Percentiles rank a stretch among this genome's conserved stretches.
Evolutionary conservation across 306 rosid species (phyloP).

Genomic region (Lithocarpus polystachyus): DNA sequence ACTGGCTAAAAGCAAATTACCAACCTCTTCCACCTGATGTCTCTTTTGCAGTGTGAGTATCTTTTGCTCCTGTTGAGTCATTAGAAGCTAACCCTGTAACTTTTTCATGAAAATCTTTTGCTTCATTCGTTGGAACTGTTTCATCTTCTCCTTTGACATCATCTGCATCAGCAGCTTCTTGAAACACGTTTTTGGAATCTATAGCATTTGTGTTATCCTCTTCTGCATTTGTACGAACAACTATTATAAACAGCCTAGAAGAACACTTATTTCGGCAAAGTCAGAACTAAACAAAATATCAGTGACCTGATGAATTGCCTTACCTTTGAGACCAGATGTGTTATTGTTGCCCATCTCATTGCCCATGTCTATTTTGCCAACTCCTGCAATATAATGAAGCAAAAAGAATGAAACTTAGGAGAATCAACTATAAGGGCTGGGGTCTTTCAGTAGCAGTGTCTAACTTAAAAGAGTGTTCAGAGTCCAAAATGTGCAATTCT

Average conservation of each 20-base stretch:
- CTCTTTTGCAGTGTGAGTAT: conserved; percentile 5
- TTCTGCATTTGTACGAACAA: conserved; percentile 40
- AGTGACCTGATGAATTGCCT: not conserved
- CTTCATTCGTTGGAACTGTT: conserved; percentile 26
- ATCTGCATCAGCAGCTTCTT: conserved; percentile 26
- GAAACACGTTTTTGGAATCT: conserved; percentile 21
- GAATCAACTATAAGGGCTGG: conserved; percentile 8
- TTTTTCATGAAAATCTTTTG: conserved; percentile 26
- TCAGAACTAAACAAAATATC: not conserved
- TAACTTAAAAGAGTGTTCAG: conserved; percentile 13
- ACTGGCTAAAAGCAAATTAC: not conserved
- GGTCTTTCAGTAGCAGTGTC: conserved; percentile 20
- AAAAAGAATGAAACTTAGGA: conserved; percentile 14
- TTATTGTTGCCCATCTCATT: conserved; percentile 87
- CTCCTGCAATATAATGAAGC: conserved; percentile 52
- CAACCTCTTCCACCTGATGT: conserved; percentile 24
- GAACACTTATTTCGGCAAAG: not conserved
- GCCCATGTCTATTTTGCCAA: conserved; percentile 62
- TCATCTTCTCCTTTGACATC: conserved; percentile 27
- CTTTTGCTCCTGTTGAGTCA: conserved; percentile 15
- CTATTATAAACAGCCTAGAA: not conserved
- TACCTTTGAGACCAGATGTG: conserved; percentile 69
- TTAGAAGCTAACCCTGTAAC: conserved; percentile 15
- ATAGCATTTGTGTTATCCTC: conserved; percentile 47
- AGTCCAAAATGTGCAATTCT: conserved; percentile 21